Evolutionary conservation across 345 rosid genomes (phyloP).

Genomic region (Citrus maxima): DNA sequence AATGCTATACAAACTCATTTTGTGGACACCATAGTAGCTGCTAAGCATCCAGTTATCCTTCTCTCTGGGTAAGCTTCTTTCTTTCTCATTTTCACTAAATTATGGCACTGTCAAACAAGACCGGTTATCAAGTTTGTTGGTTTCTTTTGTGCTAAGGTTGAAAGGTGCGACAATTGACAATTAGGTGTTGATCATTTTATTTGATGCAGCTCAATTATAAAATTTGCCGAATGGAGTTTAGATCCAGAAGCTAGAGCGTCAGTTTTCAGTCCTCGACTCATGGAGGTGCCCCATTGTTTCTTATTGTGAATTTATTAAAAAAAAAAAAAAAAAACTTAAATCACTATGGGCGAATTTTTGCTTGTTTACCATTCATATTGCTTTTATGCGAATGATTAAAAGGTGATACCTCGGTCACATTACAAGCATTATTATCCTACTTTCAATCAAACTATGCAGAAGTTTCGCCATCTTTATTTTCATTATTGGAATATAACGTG

Average conservation of each 20-base stretch:
- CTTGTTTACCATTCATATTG: slow-evolving; percentile 12
- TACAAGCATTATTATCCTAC: background rate
- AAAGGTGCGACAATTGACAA: background rate
- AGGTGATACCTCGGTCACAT: background rate
- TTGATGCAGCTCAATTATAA: slow-evolving; percentile 68
- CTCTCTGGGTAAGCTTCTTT: slow-evolving; percentile 58
- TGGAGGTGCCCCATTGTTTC: slow-evolving; percentile 62
- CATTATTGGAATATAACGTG: background rate
- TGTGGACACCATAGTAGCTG: slow-evolving; percentile 53
- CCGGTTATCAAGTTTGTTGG: background rate
- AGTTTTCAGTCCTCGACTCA: slow-evolving; percentile 94
- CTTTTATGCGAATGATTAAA: background rate
- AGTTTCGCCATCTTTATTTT: background rate
- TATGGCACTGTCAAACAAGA: background rate
- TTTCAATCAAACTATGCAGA: background rate
- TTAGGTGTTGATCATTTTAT: slow-evolving; percentile 14
- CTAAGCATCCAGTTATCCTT: slow-evolving; percentile 72
- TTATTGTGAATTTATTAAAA: slow-evolving; percentile 5
- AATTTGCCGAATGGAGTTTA: slow-evolving; percentile 78
- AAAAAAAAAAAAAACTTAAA: background rate
- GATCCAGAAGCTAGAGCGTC: slow-evolving; percentile 64
- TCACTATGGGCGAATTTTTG: background rate
- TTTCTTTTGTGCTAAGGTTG: background rate
- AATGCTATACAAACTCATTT: slow-evolving; percentile 68
- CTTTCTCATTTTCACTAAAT: slow-evolving; percentile 12